Evolutionary conservation across 2,329 filamentous ascomycete genomes (phyloP), one percentile per base, ranked within the genome.

Genomic region (Huntiella moniliformis): DNA sequence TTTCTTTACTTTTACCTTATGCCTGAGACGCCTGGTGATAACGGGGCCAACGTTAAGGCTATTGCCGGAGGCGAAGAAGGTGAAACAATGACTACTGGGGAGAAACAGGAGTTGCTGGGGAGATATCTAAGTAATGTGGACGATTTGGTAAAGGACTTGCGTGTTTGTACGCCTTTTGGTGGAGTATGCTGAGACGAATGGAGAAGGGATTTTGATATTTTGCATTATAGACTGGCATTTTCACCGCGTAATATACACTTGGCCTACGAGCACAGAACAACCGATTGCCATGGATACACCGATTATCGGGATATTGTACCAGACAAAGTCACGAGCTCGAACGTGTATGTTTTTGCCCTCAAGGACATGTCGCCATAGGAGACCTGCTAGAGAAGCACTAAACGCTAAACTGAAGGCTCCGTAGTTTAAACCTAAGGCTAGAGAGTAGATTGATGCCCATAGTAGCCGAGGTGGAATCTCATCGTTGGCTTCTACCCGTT

Each of bases 1-100:
- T 96, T 96, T 58, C 66, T 98, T 44, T 96, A 96, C 67, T 96
- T 96, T 63, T 98, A 96, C 62, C 78, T 98, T 54, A 94, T 96
- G 80, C 87, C 88, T 43, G 91, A 98, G 63, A 75, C 74, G 0
- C 77, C 71, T 38, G 65, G 70, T 15, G 70, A 71, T 51, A 70
- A 73, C 4, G 63, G 63, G 51, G 42, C n/a, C 12, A n/a, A 15
- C 35, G 70, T 5, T 65, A 62, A 17, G 28, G 28, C 5, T 5
- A 58, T 60, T 51, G 51, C 53, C 50, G 52, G 60, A 49, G 56
- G 57, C 51, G 60, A 60, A 51, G 63, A 60, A 39, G 58, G 43
- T 36, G 60, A 63, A 49, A 79, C 70, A n/a, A 71, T 76, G 49
- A 75, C 71, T 5, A 86, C 82, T 8, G 76, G 81, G 52, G 82